Conservation (phyloP, 108 stramenopile genomes). For the Thalassiosira profunda region DNA sequence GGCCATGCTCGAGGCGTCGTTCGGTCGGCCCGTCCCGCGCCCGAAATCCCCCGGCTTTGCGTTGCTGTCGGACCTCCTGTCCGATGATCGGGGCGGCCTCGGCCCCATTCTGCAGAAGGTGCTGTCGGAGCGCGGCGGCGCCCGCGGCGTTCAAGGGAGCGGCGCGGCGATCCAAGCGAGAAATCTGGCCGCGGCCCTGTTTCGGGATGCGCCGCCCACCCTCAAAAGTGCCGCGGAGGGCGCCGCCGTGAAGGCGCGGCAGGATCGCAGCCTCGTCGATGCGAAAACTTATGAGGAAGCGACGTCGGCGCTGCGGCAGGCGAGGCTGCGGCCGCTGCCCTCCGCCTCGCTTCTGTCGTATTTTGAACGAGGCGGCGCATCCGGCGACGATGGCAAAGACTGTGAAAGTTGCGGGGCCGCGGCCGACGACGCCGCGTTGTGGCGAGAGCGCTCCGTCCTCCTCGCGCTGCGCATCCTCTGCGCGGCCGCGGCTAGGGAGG, state of each 20-base stretch:
- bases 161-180: conserved; percentile 41
- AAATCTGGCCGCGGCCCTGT: conserved; percentile 63
- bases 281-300: conserved; percentile 22
- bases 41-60: conserved; percentile 60
- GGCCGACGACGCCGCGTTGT: conserved; percentile 47
- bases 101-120: conserved; percentile 53
- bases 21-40: conserved; percentile 36
- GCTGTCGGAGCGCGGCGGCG: conserved; percentile 43
- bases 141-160: conserved; percentile 43
- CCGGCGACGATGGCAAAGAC: no score
- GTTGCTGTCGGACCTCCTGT: conserved; percentile 51
- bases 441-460: conserved; percentile 63
- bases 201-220: conserved; percentile 67
- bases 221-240: conserved; percentile 41
- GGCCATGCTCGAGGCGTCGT: conserved; percentile 41
- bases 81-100: conserved; percentile 48
- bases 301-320: conserved; percentile 45
- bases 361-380: conserved; percentile 29
- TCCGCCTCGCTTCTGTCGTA: conserved; percentile 42
- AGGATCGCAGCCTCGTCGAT: conserved; percentile 31
- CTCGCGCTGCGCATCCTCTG: conserved; percentile 68
- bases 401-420: conserved; percentile 8
- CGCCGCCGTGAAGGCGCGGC: conserved; percentile 2
- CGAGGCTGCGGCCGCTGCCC: conserved; percentile 50
- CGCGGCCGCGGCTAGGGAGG: conserved; percentile 70